phyloP scores from a whole-genome alignment of 352 stramenopile genomes.

The Pythium aquatile region DNA sequence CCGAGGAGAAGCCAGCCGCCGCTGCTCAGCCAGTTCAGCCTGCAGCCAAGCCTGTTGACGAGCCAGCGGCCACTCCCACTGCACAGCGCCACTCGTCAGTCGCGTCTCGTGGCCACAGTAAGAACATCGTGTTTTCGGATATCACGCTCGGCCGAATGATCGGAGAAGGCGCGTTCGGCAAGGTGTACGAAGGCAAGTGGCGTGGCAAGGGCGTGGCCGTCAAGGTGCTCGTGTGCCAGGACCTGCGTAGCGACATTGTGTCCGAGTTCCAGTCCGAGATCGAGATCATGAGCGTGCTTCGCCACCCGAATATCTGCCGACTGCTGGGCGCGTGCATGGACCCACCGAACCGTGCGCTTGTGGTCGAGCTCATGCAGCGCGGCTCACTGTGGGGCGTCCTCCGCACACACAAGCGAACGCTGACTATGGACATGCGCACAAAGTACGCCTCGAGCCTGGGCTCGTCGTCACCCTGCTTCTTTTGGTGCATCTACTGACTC shows the following conservation, averaged over 20 bases:
- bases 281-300: conserved; percentile 87
- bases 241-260: conserved; percentile 64
- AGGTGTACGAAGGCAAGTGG: conserved; percentile 69
- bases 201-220: conserved; percentile 60
- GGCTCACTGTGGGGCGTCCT: conserved; percentile 94
- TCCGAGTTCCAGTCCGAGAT: conserved; percentile 79
- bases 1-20: conserved; percentile 39
- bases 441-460: too few species aligned
- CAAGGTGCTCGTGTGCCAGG: conserved; percentile 73
- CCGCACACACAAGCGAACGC: conserved; percentile 43
- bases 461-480: too few species aligned
- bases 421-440: conserved; percentile 74
- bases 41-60: conserved; percentile 12
- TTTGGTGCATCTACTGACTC: too few species aligned
- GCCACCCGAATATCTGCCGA: conserved; percentile 97
- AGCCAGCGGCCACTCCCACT: background rate
- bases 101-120: conserved; percentile 30
- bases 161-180: conserved; percentile 77
- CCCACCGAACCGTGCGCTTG: conserved; percentile 90
- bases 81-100: background rate
- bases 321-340: conserved; percentile 94
- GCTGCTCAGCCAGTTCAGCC: conserved; percentile 11
- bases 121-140: conserved; percentile 66
- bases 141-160: conserved; percentile 55
- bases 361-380: conserved; percentile 93